A percentile compares a stretch with the other conserved stretches of the same genome.
These are phyloP conservation scores for Suhomyces terraborum DNA, from an alignment of 1,139 yeast species.

Conservation along the genomic window DNA sequence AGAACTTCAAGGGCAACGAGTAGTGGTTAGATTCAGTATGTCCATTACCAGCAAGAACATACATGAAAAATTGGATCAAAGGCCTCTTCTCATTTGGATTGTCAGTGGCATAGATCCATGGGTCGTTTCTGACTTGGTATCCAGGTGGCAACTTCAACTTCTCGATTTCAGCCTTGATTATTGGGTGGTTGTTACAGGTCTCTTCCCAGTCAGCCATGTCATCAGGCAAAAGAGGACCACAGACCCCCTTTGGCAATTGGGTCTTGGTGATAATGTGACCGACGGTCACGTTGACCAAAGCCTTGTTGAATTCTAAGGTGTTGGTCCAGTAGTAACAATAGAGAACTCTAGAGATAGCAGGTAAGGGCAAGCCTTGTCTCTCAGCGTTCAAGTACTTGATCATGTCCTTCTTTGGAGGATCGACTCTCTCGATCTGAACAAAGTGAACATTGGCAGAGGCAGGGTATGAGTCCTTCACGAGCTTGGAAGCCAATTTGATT, in stretches of 20 bases:
- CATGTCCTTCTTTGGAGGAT: constrained; percentile 82
- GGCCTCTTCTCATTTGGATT: constrained; percentile 60
- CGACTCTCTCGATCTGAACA: constrained; percentile 70
- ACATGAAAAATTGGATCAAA: constrained; percentile 75
- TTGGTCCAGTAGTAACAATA: constrained; percentile 67
- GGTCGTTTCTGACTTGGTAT: constrained; percentile 65
- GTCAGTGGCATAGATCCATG: constrained; percentile 91
- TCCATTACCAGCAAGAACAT: constrained; percentile 65
- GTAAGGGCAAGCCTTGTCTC: constrained; percentile 56
- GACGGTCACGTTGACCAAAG: constrained; percentile 66
- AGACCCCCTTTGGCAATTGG: constrained; percentile 60
- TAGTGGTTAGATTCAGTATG: constrained; percentile 84
- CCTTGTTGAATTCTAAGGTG: constrained; percentile 64
- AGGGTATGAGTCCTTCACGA: constrained; percentile 59
- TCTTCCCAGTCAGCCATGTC: constrained; percentile 63
- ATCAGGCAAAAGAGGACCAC: constrained; percentile 75
- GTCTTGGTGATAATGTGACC: constrained; percentile 64
- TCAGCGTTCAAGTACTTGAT: constrained; percentile 70
- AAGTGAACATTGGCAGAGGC: constrained; percentile 60
- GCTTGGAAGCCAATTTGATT: constrained; percentile 61
- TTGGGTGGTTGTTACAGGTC: constrained; percentile 55
- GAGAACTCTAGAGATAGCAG: constrained; percentile 63
- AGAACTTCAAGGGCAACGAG: constrained; percentile 78
- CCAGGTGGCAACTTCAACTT: constrained; percentile 62
- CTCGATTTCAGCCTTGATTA: constrained; percentile 60